Base-by-base conservation (phyloP, 2,329 filamentous ascomycete genomes). In the Calonectria multiphialidica region DNA sequence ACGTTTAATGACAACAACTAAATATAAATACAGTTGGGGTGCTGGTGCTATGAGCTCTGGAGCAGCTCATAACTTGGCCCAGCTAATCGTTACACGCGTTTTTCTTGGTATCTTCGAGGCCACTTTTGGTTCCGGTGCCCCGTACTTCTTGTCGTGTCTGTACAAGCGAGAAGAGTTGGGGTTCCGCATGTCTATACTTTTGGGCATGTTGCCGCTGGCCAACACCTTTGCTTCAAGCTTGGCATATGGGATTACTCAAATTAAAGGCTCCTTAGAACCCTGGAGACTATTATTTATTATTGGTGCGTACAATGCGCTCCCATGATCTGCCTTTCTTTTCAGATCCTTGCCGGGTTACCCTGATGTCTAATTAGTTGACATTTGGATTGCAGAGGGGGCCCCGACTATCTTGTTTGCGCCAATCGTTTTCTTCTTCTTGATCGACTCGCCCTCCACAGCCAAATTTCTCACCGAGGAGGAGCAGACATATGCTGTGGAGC, bases 1-100 rank as follows among this genome's bases (percentile, higher is more conserved):
- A 33, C 50, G 12, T 63, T 25, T 6, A 21, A 9, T 30, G 13
- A n/a, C 35, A 6, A 23, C n/a, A 65, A 49, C 33, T 23, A 65
- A 42, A 6, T 18, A 23, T 2, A 30, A 0, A 2, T 5, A 21
- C 4, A 77, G 76, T 3, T 78, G 74, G 76, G 76, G 76, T 0
- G 44, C 73, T 0, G 76, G 74, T 7, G 76, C 76, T 0, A 78
- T 77, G 68, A 66, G 72, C 5, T 76, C 76, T 1, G 76, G 76
- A 0, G 25, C 73, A 1, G 76, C 59, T 0, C 47, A 66, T 0
- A 78, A 50, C 2, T 59, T 78, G 44, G 21, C 63, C 0, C 61
- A 75, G 1, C 44, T 76, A 18, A 70, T 76, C 2, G 69, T 59
- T 0, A 73, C 69, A 0, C 68, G 76, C 0, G 47, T 67, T 0